Conservation (phyloP, 371 early-diverging fungal species). For the Mucor lusitanicus region DNA sequence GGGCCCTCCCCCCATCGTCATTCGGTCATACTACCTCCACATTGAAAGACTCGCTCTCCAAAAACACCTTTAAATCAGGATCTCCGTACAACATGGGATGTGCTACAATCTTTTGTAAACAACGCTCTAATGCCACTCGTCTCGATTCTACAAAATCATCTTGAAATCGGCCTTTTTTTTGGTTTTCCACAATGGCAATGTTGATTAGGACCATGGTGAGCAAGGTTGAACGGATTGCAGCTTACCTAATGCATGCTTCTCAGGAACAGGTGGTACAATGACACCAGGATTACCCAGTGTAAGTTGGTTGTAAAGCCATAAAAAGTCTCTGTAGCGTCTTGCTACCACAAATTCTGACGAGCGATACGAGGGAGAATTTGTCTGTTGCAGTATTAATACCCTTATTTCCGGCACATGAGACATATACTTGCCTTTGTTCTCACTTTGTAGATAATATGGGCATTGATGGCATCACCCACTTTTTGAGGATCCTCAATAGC, state of each 20-base stretch:
- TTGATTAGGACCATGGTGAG: not conserved
- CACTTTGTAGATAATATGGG: constrained; percentile 89
- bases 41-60: constrained; percentile 87
- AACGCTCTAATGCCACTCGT: constrained; percentile 81
- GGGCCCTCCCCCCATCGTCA: no score
- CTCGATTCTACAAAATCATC: constrained; percentile 94
- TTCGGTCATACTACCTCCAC: no score
- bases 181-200: not conserved
- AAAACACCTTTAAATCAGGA: constrained; percentile 82
- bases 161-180: constrained; percentile 84
- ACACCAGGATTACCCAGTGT: constrained; percentile 82
- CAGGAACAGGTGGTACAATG: constrained; percentile 93
- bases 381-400: constrained; percentile 41
- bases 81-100: constrained; percentile 88
- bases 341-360: constrained; percentile 78
- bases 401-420: not conserved
- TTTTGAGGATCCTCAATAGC: constrained; percentile 89
- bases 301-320: constrained; percentile 92
- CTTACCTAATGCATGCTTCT: constrained; percentile 85
- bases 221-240: not conserved
- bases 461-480: constrained; percentile 84
- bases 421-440: constrained; percentile 65
- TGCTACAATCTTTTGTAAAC: constrained; percentile 75
- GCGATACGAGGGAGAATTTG: constrained; percentile 75
- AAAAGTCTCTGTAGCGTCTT: constrained; percentile 91